These are phyloP conservation scores for Austropuccinia psidii DNA, from an alignment of 1,284 basidiomycete species.

Conservation along the genomic window DNA sequence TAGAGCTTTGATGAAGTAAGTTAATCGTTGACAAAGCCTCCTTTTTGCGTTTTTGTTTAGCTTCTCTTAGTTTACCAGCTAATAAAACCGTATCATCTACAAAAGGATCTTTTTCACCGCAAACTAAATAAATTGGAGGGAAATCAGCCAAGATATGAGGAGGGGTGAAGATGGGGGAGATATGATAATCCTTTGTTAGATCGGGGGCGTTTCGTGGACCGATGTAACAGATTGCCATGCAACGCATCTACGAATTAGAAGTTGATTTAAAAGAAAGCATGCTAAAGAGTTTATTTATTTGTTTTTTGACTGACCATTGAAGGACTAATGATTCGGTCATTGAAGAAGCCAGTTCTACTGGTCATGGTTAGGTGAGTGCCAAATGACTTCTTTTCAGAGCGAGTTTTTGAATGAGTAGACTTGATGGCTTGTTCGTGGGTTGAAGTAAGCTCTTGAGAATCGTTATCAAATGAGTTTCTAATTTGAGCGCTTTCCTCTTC, in stretches of 20 bases:
- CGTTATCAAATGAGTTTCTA: constrained; percentile 37
- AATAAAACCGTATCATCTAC: constrained; percentile 92
- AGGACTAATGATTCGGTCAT: constrained; percentile 56
- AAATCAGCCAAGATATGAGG: constrained; percentile 75
- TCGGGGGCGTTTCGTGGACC: constrained; percentile 86
- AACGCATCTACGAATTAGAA: constrained; percentile 65
- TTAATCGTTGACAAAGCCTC: constrained; percentile 58
- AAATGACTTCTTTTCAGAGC: constrained; percentile 51
- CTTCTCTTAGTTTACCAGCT: constrained; percentile 82
- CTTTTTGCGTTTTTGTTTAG: constrained; percentile 69
- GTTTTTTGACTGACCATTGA: constrained; percentile 14
- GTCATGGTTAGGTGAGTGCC: constrained; percentile 91
- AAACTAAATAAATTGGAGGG: constrained; percentile 67
- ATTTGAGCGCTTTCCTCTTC: constrained; percentile 29
- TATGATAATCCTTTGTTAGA: constrained; percentile 85
- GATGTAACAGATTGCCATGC: constrained; percentile 95
- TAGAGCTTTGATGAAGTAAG: constrained; percentile 49
- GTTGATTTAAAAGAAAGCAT: not conserved
- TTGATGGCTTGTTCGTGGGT: not conserved
- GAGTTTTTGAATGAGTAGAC: constrained; percentile 37
- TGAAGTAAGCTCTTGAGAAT: constrained; percentile 35
- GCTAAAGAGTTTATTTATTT: too few species aligned
- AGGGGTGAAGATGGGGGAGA: constrained; percentile 87
- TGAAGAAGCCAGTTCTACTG: constrained; percentile 86
- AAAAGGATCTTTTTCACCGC: constrained; percentile 82